Conservation (phyloP, 1,139 yeast species). For the Yamadazyma diddensiae region DNA sequence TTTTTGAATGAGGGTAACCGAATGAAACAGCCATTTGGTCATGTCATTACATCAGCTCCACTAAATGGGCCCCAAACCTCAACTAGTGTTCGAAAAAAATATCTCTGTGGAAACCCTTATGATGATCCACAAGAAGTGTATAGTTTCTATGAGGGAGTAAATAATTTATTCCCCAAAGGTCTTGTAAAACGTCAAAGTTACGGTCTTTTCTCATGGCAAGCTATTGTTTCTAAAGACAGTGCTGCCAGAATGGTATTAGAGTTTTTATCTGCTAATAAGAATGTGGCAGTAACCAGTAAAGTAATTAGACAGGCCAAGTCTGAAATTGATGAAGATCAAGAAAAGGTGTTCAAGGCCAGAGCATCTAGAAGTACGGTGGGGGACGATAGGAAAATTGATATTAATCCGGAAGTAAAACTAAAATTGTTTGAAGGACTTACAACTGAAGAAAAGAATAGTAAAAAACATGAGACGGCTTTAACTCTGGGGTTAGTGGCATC, state of each 20-base stretch:
- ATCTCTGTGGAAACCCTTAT: slow-evolving; percentile 21
- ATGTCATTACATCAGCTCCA: too few species aligned
- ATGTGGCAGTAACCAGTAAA: neutral
- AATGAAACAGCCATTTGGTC: too few species aligned
- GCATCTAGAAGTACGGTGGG: slow-evolving; percentile 1
- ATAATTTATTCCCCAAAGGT: slow-evolving; percentile 23
- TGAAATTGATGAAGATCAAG: slow-evolving; percentile 5
- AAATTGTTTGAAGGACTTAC: neutral
- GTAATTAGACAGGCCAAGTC: too few species aligned
- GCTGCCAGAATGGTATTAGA: slow-evolving; percentile 20
- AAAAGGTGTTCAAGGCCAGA: slow-evolving; percentile 4
- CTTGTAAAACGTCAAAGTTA: slow-evolving; percentile 25
- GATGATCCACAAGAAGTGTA: slow-evolving; percentile 23
- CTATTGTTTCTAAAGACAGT: slow-evolving; percentile 34
- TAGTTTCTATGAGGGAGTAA: slow-evolving; percentile 32
- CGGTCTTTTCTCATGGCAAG: slow-evolving; percentile 42
- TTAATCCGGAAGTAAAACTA: neutral
- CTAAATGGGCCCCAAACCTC: too few species aligned
- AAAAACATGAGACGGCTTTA: slow-evolving; percentile 3
- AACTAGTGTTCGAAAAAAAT: too few species aligned
- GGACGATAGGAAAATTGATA: neutral
- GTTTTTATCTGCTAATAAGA: slow-evolving; percentile 3
- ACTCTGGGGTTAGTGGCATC: slow-evolving; percentile 6
- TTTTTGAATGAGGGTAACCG: too few species aligned
- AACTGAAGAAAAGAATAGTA: neutral